A percentile compares a stretch with the other conserved stretches of the same genome.
These are phyloP conservation scores for Chaetomium fimeti DNA, from an alignment of 495 filamentous ascomycete genomes.

Conservation along the genomic window DNA sequence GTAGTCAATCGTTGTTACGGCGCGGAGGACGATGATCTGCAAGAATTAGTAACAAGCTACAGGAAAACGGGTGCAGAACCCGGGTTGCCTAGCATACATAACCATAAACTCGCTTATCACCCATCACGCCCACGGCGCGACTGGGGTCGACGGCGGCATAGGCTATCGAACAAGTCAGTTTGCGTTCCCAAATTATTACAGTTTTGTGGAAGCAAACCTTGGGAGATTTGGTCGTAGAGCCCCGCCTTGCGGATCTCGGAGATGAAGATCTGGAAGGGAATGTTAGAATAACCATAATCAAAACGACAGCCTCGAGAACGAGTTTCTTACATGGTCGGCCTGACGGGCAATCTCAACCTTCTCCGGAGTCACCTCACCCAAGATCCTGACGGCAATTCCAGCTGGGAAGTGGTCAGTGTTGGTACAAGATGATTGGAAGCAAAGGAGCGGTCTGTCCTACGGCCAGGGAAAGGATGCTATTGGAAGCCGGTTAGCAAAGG, in stretches of 20 bases:
- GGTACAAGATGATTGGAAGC: conserved; percentile 41
- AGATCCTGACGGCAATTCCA: conserved; percentile 83
- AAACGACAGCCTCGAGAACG: too few relatives aligned
- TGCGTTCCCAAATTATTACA: background rate
- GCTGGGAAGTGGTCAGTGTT: conserved; percentile 34
- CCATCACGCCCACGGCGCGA: conserved; percentile 71
- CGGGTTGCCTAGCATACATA: conserved; percentile 22
- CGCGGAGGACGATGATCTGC: conserved; percentile 54
- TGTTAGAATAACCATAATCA: background rate
- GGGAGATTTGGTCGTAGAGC: conserved; percentile 64
- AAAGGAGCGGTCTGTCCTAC: conserved; percentile 23
- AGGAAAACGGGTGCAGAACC: background rate
- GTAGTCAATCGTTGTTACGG: conserved; percentile 72
- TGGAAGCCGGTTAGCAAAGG: conserved; percentile 1
- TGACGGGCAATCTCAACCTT: conserved; percentile 75
- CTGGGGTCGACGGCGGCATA: conserved; percentile 73
- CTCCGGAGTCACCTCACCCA: conserved; percentile 82
- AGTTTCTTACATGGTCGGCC: conserved; percentile 61
- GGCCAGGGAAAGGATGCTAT: conserved; percentile 68
- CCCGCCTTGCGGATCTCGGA: conserved; percentile 79
- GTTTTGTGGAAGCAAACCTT: conserved; percentile 14
- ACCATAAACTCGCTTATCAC: conserved; percentile 45
- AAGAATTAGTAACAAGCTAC: background rate
- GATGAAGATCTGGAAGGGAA: conserved; percentile 65
- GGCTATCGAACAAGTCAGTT: conserved; percentile 43